Conservation (phyloP, 2,329 filamentous ascomycete species). For the Aureobasidium sp. region DNA sequence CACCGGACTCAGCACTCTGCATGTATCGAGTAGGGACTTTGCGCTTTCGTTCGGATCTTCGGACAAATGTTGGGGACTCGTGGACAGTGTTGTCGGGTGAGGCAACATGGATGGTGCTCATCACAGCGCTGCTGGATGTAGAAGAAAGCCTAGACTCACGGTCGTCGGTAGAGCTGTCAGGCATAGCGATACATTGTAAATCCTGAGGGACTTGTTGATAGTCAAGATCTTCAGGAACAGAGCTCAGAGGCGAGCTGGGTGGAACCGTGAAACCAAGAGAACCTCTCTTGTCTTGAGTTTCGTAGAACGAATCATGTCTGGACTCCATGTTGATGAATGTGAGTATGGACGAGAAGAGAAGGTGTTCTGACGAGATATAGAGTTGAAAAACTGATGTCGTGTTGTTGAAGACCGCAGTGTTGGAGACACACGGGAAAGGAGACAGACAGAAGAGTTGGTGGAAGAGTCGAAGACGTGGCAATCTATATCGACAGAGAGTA, state of each 20-base stretch:
- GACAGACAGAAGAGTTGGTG: neutral
- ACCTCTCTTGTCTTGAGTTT: neutral
- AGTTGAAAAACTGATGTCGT: too few species aligned
- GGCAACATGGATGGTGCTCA: neutral
- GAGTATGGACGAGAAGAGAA: neutral
- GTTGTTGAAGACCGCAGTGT: neutral
- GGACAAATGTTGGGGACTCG: neutral
- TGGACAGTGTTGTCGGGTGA: too few species aligned
- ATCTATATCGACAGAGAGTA: neutral
- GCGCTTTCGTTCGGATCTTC: slow-evolving; percentile 10
- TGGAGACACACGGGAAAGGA: too few species aligned
- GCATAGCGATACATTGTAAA: neutral
- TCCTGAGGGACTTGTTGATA: neutral
- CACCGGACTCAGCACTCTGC: neutral
- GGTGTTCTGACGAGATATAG: neutral
- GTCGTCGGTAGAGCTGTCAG: neutral
- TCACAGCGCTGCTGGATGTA: neutral
- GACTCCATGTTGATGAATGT: neutral
- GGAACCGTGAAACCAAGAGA: neutral
- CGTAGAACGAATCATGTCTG: slow-evolving; percentile 1
- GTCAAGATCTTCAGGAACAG: slow-evolving; percentile 7
- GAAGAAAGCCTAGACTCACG: neutral
- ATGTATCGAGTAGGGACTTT: neutral
- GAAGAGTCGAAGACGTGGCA: neutral
- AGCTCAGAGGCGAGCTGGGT: slow-evolving; percentile 10